Conservation (phyloP, 2,329 filamentous ascomycete species). For the Paraphoma chrysanthemicola region DNA sequence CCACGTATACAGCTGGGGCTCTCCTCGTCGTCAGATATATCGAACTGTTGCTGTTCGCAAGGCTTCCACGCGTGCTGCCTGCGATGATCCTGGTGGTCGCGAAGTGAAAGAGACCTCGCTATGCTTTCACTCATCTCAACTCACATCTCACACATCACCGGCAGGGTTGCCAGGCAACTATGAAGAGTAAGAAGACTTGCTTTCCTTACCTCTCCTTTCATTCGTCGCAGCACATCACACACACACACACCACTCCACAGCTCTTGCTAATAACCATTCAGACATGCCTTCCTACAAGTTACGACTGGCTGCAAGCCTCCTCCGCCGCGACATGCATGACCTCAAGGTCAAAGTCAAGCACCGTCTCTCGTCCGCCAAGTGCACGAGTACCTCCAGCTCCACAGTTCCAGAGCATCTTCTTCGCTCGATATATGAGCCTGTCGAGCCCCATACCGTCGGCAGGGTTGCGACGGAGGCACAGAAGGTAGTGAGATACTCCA, state of each 20-base stretch:
- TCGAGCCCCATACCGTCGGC: not conserved
- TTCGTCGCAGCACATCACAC: not conserved
- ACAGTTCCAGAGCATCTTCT: not conserved
- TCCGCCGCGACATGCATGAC: not conserved
- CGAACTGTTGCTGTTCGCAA: not conserved
- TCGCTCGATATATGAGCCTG: not conserved
- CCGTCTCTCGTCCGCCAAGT: not conserved
- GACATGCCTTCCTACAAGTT: not conserved
- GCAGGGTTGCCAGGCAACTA: not conserved
- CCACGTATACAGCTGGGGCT: too few species aligned
- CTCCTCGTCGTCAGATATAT: not conserved
- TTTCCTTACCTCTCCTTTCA: not conserved
- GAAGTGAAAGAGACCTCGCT: not conserved
- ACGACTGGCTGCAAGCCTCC: conserved; percentile 1
- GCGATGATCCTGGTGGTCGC: not conserved
- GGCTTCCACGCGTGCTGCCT: not conserved
- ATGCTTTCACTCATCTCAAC: not conserved
- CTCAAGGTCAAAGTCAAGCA: not conserved
- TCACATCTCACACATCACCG: not conserved
- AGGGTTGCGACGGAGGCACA: not conserved
- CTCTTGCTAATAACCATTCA: not conserved
- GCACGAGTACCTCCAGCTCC: not conserved
- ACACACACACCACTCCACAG: not conserved
- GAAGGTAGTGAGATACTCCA: not conserved
- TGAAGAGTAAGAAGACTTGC: not conserved